A percentile compares a stretch with the other conserved stretches of the same genome.
Evolutionary conservation across 495 filamentous ascomycete species (phyloP).

Genomic region (Aspergillus bridgeri): DNA sequence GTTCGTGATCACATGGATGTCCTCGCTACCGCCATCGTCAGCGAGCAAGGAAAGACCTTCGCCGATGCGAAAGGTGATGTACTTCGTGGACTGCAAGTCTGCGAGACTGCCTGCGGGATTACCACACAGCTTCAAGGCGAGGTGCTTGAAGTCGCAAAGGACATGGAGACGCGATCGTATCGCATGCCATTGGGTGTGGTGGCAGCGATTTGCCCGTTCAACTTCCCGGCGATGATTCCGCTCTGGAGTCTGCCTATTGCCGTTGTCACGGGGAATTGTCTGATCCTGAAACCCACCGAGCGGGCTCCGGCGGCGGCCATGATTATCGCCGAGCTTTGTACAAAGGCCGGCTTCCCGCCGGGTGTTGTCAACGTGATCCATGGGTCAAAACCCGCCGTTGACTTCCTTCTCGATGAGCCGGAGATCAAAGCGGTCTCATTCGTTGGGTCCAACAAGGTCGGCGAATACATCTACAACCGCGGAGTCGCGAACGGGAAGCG

Average conservation of each 20-base stretch:
- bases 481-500: slow-evolving; percentile 90
- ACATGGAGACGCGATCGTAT: slow-evolving; percentile 97
- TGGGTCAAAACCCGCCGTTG: slow-evolving; percentile 85
- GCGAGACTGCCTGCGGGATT: slow-evolving; percentile 92
- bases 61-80: slow-evolving; percentile 95
- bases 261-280: slow-evolving; percentile 88
- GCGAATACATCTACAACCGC: slow-evolving; percentile 92
- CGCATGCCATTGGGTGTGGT: slow-evolving; percentile 90
- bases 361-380: slow-evolving; percentile 96
- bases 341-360: slow-evolving; percentile 88
- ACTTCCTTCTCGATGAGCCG: slow-evolving; percentile 96
- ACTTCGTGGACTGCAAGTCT: slow-evolving; percentile 90
- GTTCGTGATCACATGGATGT: slow-evolving; percentile 96
- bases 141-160: slow-evolving; percentile 93
- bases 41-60: slow-evolving; percentile 94
- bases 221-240: slow-evolving; percentile 99
- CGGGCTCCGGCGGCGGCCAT: slow-evolving; percentile 95
- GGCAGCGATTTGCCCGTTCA: slow-evolving; percentile 97
- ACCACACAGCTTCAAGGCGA: slow-evolving; percentile 92
- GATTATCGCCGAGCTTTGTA: slow-evolving; percentile 90
- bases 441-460: slow-evolving; percentile 95
- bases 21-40: slow-evolving; percentile 93
- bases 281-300: slow-evolving; percentile 96
- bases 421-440: slow-evolving; percentile 96
- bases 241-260: slow-evolving; percentile 96